Evolutionary conservation across 2,329 filamentous ascomycete species (phyloP).

Genomic region (Fonsecaea multimorphosa): DNA sequence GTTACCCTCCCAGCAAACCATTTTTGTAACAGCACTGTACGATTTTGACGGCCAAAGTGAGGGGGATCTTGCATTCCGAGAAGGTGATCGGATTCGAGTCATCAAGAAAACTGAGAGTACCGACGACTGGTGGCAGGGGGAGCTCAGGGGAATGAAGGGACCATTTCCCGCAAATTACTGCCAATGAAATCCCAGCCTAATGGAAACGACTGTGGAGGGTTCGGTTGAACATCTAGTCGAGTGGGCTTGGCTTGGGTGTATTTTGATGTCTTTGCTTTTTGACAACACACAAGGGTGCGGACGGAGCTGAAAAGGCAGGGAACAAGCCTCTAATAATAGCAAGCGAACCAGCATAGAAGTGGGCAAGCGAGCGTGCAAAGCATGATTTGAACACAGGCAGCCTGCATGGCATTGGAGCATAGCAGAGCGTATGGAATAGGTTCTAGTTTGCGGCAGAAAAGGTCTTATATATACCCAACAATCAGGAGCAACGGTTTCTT

Average conservation of each 20-base stretch:
- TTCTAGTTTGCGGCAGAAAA: background rate
- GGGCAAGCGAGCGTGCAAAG: background rate
- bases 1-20: conserved; percentile 57
- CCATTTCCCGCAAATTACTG: conserved; percentile 87
- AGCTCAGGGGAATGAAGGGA: conserved; percentile 70
- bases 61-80: conserved; percentile 75
- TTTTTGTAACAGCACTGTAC: conserved; percentile 74
- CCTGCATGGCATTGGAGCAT: background rate
- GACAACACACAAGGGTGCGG: background rate
- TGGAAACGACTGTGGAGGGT: background rate
- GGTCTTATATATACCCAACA: conserved; percentile 4
- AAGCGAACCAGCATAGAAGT: conserved; percentile 1
- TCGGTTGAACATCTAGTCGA: background rate
- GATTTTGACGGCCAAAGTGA: conserved; percentile 72
- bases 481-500: background rate
- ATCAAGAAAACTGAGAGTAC: conserved; percentile 78
- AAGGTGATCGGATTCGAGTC: conserved; percentile 78
- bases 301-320: background rate
- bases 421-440: background rate
- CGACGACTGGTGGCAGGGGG: conserved; percentile 89
- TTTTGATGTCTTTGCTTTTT: background rate
- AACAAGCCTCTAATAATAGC: conserved; percentile 3
- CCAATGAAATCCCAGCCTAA: conserved; percentile 24
- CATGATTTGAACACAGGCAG: conserved; percentile 2
- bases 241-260: background rate